phyloP scores from a whole-genome alignment of 768 basidiomycete genomes.

The Auricularia sp. region DNA sequence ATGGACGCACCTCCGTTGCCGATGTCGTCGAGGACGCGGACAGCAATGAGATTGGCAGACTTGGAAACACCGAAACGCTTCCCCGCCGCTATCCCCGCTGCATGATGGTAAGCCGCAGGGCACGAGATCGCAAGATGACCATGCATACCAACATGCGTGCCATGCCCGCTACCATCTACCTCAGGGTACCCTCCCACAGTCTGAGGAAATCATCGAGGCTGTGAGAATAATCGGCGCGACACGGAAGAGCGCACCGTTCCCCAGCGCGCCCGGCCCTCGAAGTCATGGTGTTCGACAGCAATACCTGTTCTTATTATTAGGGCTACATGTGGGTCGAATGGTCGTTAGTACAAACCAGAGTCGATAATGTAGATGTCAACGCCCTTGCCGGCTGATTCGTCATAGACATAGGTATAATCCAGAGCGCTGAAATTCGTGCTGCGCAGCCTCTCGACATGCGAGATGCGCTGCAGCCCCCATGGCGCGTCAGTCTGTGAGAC shows the following conservation, averaged over 20 bases:
- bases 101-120: not conserved
- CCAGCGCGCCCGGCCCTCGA: constrained; percentile 12
- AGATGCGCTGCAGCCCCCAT: constrained; percentile 5
- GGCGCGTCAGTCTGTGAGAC: constrained; percentile 11
- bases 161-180: constrained; percentile 3
- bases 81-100: constrained; percentile 90
- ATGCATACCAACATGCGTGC: constrained; percentile 3
- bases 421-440: constrained; percentile 8
- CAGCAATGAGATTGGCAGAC: constrained; percentile 77
- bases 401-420: constrained; percentile 19
- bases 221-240: not conserved
- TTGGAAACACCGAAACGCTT: constrained; percentile 92
- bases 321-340: not conserved
- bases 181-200: not conserved
- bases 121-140: not conserved
- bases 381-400: not conserved
- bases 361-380: constrained; percentile 8
- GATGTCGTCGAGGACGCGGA: constrained; percentile 23
- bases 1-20: constrained; percentile 22
- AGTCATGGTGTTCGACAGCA: constrained; percentile 3
- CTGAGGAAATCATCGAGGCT: not conserved
- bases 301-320: not conserved
- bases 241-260: constrained; percentile 1
- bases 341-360: not conserved
- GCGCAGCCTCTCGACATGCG: not conserved